These are phyloP conservation scores for Tagetes erecta DNA, from an alignment of 129 eudicot genomes.

Conservation along the genomic window DNA sequence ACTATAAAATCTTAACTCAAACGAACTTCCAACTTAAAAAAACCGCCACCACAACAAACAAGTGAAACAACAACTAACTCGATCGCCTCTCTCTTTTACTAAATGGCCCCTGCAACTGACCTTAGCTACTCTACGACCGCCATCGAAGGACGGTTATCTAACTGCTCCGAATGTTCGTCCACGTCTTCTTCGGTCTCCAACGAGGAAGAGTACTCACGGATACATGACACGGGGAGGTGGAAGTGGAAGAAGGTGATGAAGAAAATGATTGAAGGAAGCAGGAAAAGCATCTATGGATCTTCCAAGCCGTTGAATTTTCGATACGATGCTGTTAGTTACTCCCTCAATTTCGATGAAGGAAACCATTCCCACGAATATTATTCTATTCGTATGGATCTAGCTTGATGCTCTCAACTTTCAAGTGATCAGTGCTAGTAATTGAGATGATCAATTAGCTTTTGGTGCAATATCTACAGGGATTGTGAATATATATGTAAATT, in stretches of 20 bases:
- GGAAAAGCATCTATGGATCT: constrained; percentile 43
- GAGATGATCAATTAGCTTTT: no score
- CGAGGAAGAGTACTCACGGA: constrained; percentile 53
- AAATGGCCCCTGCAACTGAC: constrained; percentile 12
- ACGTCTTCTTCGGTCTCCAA: constrained; percentile 33
- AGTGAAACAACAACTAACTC: neutral
- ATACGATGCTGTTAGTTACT: constrained; percentile 66
- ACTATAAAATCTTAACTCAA: constrained; percentile 19
- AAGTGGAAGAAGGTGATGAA: constrained; percentile 51
- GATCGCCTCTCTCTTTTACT: neutral
- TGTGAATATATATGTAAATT: no score
- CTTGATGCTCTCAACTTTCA: constrained; percentile 8
- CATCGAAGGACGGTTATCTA: constrained; percentile 16
- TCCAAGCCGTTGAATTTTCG: constrained; percentile 44
- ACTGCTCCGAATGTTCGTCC: constrained; percentile 24
- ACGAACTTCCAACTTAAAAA: neutral
- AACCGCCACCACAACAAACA: constrained; percentile 8
- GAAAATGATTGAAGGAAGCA: constrained; percentile 54
- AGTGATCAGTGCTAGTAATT: neutral
- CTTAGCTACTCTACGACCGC: neutral
- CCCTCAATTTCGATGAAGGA: constrained; percentile 75
- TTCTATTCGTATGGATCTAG: neutral
- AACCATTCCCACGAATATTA: constrained; percentile 13
- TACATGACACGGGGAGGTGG: constrained; percentile 3
- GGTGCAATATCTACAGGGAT: no score